These are phyloP conservation scores for Luvunga scandens DNA, from an alignment of 345 rosid genomes.

Conservation along the genomic window DNA sequence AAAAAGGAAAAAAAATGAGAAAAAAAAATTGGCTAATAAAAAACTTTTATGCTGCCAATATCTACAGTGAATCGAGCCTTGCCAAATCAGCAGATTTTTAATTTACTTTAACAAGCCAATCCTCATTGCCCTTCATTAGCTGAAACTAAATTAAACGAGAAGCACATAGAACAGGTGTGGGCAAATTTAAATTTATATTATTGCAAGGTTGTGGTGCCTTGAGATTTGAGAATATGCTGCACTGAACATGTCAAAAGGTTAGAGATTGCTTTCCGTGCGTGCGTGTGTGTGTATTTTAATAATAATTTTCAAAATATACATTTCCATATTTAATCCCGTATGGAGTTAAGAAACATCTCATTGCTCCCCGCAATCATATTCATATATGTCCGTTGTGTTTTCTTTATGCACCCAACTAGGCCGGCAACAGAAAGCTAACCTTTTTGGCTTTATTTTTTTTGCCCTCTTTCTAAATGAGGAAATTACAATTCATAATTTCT, in stretches of 20 bases:
- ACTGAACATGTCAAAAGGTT: constrained; percentile 7
- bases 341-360: background rate
- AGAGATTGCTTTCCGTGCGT: no score
- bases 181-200: background rate
- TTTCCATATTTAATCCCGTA: background rate
- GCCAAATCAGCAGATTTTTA: no score
- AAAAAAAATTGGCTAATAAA: background rate
- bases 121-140: background rate
- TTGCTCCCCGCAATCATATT: background rate
- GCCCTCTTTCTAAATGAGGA: background rate
- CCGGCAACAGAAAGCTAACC: constrained; percentile 8
- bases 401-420: constrained; percentile 6
- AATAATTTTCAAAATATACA: background rate
- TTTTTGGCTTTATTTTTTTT: no score
- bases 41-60: background rate
- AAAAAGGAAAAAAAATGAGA: no score
- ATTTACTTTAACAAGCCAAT: background rate
- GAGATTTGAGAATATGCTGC: background rate
- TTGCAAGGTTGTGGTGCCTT: background rate
- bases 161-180: background rate
- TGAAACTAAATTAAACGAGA: no score
- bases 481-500: background rate
- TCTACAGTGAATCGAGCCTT: background rate
- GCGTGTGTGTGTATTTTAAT: no score
- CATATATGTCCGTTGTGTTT: background rate